Evolutionary conservation across 208 protist species (phyloP).

Genomic region (Phytomonas sp.): DNA sequence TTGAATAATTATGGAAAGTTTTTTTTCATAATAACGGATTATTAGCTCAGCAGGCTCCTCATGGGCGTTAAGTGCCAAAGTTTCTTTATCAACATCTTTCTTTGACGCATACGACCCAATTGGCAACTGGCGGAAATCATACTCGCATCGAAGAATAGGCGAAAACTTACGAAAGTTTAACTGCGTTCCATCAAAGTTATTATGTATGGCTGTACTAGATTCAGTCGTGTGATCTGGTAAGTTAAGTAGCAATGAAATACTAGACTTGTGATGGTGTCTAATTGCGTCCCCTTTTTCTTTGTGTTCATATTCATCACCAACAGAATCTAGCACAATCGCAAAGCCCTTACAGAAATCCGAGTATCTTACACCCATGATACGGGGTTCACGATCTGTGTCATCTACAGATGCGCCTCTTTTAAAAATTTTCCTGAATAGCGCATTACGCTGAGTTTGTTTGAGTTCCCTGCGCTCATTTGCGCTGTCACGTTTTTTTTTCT

Average conservation of each 20-base stretch:
- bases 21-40: constrained; percentile 64
- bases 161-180: constrained; percentile 38
- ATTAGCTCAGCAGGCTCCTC: constrained; percentile 70
- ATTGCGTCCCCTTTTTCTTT: constrained; percentile 16
- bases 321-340: constrained; percentile 61
- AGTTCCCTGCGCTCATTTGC: constrained; percentile 20
- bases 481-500: constrained; percentile 19
- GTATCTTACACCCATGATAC: constrained; percentile 72
- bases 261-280: constrained; percentile 36
- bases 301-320: constrained; percentile 24
- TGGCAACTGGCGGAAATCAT: constrained; percentile 58
- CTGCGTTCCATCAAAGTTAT: constrained; percentile 50
- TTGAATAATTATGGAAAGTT: constrained; percentile 40
- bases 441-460: constrained; percentile 41
- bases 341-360: constrained; percentile 67
- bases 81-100: constrained; percentile 2
- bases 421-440: constrained; percentile 54
- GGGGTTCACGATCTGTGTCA: constrained; percentile 37
- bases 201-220: constrained; percentile 22
- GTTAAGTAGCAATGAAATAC: constrained; percentile 58
- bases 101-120: constrained; percentile 24
- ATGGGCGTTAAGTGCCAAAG: constrained; percentile 20
- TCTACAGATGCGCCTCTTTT: constrained; percentile 58
- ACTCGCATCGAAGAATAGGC: constrained; percentile 43
- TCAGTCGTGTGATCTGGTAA: constrained; percentile 36